Conservation (phyloP, 78 protist species). For the Bigelowiella natans region DNA sequence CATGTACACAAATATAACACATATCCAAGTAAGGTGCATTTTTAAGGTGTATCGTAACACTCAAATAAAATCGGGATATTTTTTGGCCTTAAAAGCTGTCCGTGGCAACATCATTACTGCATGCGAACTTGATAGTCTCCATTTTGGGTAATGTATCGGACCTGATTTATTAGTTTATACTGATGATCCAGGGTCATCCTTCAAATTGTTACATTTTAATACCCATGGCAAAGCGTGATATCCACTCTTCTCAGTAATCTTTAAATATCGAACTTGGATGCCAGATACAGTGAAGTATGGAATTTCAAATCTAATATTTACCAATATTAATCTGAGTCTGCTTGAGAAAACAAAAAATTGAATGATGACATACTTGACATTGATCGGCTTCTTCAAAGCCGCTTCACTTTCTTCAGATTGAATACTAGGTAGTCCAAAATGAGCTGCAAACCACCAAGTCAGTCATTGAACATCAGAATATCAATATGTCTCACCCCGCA, state of each 20-base stretch:
- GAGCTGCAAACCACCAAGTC: too few species aligned
- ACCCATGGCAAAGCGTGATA: slow-evolving; percentile 72
- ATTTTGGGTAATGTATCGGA: slow-evolving; percentile 81
- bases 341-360: slow-evolving; percentile 60
- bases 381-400: slow-evolving; percentile 47
- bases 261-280: slow-evolving; percentile 90
- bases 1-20: too few species aligned
- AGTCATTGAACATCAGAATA: too few species aligned
- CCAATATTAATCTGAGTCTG: neutral
- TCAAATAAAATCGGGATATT: too few species aligned
- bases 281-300: slow-evolving; percentile 97
- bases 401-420: neutral
- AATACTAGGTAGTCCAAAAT: slow-evolving; percentile 84
- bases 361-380: neutral
- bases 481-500: too few species aligned
- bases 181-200: too few species aligned
- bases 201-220: neutral
- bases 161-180: slow-evolving; percentile 41
- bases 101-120: neutral
- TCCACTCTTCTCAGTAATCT: slow-evolving; percentile 88
- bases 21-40: too few species aligned
- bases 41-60: too few species aligned
- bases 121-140: slow-evolving; percentile 64
- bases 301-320: slow-evolving; percentile 79
- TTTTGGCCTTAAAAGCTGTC: too few species aligned